phyloP scores from a whole-genome alignment of 2,329 filamentous ascomycete species.

The Botrytis pseudocinerea region DNA sequence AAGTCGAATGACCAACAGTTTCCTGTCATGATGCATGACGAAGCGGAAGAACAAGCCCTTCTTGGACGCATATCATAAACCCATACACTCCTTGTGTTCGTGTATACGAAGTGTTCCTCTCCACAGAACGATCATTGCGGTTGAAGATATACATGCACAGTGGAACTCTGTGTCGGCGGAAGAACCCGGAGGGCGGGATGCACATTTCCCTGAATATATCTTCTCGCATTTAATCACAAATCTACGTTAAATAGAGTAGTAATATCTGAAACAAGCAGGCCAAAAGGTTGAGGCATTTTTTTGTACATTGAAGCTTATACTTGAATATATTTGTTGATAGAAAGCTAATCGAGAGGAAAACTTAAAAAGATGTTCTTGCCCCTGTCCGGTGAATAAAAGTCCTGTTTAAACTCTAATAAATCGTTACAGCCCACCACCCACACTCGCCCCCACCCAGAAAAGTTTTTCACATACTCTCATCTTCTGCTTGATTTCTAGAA shows the following conservation, averaged over 20 bases:
- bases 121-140: neutral
- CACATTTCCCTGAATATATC: neutral
- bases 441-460: neutral
- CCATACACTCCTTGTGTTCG: neutral
- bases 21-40: neutral
- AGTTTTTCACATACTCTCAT: neutral
- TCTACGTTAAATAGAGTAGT: neutral
- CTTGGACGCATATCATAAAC: neutral
- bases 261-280: neutral
- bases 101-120: neutral
- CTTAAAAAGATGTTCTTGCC: neutral
- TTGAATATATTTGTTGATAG: neutral
- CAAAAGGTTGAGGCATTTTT: neutral
- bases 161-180: neutral
- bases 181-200: neutral
- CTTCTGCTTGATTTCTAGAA: neutral
- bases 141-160: neutral
- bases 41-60: neutral
- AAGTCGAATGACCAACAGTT: neutral
- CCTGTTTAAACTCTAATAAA: neutral
- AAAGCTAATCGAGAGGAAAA: neutral
- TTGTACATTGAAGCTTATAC: neutral
- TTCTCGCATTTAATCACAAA: neutral
- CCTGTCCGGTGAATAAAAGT: neutral
- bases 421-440: neutral